These are phyloP conservation scores for Yarrowia sp. DNA, from an alignment of 805 yeast genomes.

Conservation along the genomic window DNA sequence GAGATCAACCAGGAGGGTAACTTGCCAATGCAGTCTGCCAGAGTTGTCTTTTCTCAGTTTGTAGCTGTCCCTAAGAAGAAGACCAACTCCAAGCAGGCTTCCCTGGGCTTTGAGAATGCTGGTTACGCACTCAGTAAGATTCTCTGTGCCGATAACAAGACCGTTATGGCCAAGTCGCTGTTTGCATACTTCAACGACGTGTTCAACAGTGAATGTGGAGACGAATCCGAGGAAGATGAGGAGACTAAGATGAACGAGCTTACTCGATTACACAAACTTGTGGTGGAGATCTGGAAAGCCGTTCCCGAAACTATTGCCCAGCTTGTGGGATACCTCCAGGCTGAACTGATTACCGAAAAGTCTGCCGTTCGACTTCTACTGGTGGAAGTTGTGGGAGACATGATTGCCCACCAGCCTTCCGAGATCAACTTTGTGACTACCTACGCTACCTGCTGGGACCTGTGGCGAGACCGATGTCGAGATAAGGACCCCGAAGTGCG, in stretches of 20 bases:
- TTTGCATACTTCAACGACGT: slow-evolving; percentile 83
- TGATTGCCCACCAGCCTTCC: slow-evolving; percentile 59
- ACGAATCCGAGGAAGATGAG: slow-evolving; percentile 45
- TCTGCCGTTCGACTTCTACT: slow-evolving; percentile 69
- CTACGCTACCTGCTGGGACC: slow-evolving; percentile 66
- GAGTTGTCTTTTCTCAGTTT: slow-evolving; percentile 41
- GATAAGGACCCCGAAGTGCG: slow-evolving; percentile 74
- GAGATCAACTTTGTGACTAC: slow-evolving; percentile 63
- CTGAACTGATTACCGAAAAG: slow-evolving; percentile 73
- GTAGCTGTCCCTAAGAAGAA: slow-evolving; percentile 46
- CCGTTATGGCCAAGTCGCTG: slow-evolving; percentile 74
- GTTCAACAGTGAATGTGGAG: slow-evolving; percentile 56
- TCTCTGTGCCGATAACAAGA: slow-evolving; percentile 73
- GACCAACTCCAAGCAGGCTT: slow-evolving; percentile 41
- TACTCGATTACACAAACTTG: slow-evolving; percentile 66
- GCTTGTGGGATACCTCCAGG: slow-evolving; percentile 78
- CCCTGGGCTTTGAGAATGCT: slow-evolving; percentile 53
- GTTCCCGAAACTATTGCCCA: slow-evolving; percentile 77
- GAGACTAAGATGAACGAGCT: slow-evolving; percentile 51
- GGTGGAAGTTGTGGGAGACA: slow-evolving; percentile 72
- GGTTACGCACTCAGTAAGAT: slow-evolving; percentile 70
- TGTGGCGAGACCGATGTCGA: slow-evolving; percentile 77
- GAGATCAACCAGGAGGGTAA: slow-evolving; percentile 34
- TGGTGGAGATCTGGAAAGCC: slow-evolving; percentile 74
- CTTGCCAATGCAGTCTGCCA: slow-evolving; percentile 58